Evolutionary conservation across 805 yeast species (phyloP).

Genomic region (Starmerella gropengiesseri): DNA sequence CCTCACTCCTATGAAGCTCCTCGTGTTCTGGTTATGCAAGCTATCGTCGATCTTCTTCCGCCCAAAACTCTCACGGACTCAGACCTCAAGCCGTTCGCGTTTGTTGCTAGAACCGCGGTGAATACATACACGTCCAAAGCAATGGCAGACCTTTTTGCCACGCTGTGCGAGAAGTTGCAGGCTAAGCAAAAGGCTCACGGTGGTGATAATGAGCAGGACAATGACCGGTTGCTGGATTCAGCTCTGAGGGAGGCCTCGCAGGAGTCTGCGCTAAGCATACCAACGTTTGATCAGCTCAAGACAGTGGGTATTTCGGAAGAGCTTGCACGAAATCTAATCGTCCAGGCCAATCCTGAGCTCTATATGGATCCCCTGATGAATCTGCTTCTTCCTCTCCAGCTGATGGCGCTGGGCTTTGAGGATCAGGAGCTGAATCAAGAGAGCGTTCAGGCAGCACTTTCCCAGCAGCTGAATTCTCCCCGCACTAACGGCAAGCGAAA

Average conservation of each 20-base stretch:
- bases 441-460: background rate
- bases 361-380: no score
- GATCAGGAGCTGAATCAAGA: no score
- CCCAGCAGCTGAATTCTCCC: slow-evolving; percentile 3
- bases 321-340: no score
- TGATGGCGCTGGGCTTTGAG: no score
- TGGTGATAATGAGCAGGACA: no score
- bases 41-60: slow-evolving; percentile 9
- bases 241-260: no score
- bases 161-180: background rate
- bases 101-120: slow-evolving; percentile 17
- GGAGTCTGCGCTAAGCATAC: no score
- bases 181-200: no score
- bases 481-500: slow-evolving; percentile 5
- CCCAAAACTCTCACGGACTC: slow-evolving; percentile 2
- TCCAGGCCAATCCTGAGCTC: no score
- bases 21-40: slow-evolving; percentile 15
- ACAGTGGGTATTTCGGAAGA: no score
- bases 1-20: slow-evolving; percentile 52
- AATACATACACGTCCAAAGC: slow-evolving; percentile 18
- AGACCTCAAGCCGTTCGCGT: slow-evolving; percentile 13
- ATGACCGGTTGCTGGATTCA: background rate
- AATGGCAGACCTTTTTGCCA: slow-evolving; percentile 16
- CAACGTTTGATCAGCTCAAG: no score
- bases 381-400: no score